Conservation (phyloP, 208 protist species). For the Giardia muris region DNA sequence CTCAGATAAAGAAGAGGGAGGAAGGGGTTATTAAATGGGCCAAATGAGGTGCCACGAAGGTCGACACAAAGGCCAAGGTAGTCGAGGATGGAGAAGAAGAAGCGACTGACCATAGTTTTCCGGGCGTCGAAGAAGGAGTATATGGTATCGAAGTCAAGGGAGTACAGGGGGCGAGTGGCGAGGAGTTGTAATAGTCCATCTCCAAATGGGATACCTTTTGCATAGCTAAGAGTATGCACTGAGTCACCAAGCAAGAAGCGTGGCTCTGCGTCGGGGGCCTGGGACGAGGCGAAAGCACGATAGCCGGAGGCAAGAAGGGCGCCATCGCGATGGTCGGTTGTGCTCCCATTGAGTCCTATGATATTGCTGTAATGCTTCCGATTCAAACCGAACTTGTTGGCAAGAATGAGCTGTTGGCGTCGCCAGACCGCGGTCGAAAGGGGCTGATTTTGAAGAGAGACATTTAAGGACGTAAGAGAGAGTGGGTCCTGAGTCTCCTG, state of each 20-base stretch:
- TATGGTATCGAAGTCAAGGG: not conserved
- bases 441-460: no score
- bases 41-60: not conserved
- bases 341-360: no score
- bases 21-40: not conserved
- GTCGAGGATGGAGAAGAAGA: not conserved
- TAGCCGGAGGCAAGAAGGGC: no score
- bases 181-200: not conserved
- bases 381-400: no score
- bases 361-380: no score
- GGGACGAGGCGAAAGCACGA: no score
- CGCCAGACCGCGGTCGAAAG: no score
- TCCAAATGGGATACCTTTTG: not conserved
- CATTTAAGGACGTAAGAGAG: no score
- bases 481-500: no score
- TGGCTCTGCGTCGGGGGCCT: no score
- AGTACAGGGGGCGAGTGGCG: not conserved
- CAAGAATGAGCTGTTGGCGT: no score
- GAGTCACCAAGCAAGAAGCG: slow-evolving; percentile 4
- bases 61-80: not conserved
- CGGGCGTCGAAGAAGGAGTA: not conserved
- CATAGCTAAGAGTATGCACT: not conserved
- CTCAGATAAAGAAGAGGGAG: not conserved
- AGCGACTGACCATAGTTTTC: not conserved
- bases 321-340: no score